phyloP scores from a whole-genome alignment of 495 filamentous ascomycete genomes.

The Pyrenopolyporus hunteri region DNA sequence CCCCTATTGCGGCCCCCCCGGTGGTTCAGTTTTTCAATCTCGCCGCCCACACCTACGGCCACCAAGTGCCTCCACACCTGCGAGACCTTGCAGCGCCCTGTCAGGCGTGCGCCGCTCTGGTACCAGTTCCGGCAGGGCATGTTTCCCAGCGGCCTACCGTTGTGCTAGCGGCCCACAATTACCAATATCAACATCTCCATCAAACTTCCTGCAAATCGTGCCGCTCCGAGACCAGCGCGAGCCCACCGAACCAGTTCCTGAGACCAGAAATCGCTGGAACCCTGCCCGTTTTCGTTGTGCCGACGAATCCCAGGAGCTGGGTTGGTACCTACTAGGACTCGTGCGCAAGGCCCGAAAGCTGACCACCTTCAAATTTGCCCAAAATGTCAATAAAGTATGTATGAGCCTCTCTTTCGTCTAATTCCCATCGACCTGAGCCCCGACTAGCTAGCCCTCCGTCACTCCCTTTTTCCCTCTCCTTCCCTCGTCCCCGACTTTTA shows the following conservation, averaged over 20 bases:
- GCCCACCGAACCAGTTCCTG: conserved; percentile 36
- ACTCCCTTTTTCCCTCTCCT: conserved; percentile 24
- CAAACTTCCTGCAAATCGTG: conserved; percentile 43
- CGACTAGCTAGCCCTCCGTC: conserved; percentile 15
- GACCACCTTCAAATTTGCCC: conserved; percentile 49
- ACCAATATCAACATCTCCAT: conserved; percentile 41
- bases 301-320: conserved; percentile 46
- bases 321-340: conserved; percentile 39
- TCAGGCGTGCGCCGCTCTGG: conserved; percentile 28
- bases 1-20: conserved; percentile 10
- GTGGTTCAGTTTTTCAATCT: conserved; percentile 21
- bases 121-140: conserved; percentile 34
- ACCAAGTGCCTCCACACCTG: conserved; percentile 33
- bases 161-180: conserved; percentile 40
- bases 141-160: conserved; percentile 36
- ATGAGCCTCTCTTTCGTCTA: conserved; percentile 34
- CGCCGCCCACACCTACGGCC: conserved; percentile 25
- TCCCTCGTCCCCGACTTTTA: conserved; percentile 34
- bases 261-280: conserved; percentile 37
- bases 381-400: conserved; percentile 76
- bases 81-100: conserved; percentile 36
- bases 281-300: conserved; percentile 40
- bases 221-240: conserved; percentile 40
- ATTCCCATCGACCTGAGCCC: conserved; percentile 25
- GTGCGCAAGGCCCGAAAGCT: conserved; percentile 47